Percentiles rank a stretch among this genome's conserved stretches.
Evolutionary conservation across 148 eudicot genomes (phyloP).

Genomic region (Beta vulgaris): DNA sequence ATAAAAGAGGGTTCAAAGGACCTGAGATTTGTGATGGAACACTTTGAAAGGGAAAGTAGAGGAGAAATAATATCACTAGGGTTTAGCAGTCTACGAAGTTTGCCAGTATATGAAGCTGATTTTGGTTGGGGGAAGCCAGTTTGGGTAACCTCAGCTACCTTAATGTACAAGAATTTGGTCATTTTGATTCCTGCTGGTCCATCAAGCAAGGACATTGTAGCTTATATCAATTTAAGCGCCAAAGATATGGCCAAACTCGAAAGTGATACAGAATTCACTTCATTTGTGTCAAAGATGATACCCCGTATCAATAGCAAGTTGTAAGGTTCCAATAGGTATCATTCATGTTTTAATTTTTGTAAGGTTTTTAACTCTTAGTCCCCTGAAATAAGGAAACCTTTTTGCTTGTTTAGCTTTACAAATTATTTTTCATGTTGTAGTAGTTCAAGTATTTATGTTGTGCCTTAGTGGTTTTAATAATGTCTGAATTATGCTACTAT

Average conservation of each 20-base stretch:
- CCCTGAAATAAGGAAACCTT: too few species aligned
- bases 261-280: slow-evolving; percentile 15
- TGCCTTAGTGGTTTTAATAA: too few species aligned
- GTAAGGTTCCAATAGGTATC: background rate
- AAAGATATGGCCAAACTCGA: slow-evolving; percentile 26
- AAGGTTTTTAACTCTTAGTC: too few species aligned
- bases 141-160: slow-evolving; percentile 24
- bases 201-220: background rate
- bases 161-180: slow-evolving; percentile 13
- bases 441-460: too few species aligned
- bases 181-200: slow-evolving; percentile 12
- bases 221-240: slow-evolving; percentile 6
- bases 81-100: slow-evolving; percentile 23
- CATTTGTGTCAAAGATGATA: slow-evolving; percentile 7
- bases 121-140: slow-evolving; percentile 43
- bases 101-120: slow-evolving; percentile 31
- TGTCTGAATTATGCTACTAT: too few species aligned
- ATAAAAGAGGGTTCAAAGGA: slow-evolving; percentile 17
- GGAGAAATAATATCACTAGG: slow-evolving; percentile 20
- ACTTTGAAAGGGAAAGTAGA: slow-evolving; percentile 7
- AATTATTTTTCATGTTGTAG: too few species aligned
- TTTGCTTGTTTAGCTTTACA: too few species aligned
- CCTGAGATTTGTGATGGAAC: slow-evolving; percentile 11
- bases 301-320: background rate
- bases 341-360: too few species aligned